phyloP scores from a whole-genome alignment of 1,284 basidiomycete species.

The Spongispora temasekensis region DNA sequence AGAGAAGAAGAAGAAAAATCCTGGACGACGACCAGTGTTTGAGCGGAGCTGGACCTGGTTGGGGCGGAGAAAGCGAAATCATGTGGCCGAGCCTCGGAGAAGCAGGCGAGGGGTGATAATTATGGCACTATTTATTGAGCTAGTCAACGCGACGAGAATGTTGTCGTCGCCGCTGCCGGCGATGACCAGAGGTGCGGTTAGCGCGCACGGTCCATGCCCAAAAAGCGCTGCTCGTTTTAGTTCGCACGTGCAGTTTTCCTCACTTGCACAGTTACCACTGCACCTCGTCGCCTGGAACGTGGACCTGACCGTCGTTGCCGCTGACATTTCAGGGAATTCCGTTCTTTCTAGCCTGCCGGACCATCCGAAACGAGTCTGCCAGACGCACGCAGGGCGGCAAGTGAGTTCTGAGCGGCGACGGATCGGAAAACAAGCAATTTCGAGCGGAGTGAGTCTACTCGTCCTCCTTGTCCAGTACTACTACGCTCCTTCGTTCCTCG shows the following conservation, averaged over 20 bases:
- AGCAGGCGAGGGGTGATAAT: slow-evolving; percentile 25
- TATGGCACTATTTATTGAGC: slow-evolving; percentile 28
- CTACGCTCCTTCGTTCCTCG: slow-evolving; percentile 1
- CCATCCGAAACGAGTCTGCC: slow-evolving; percentile 12
- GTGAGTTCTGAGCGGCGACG: slow-evolving; percentile 38
- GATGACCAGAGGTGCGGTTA: slow-evolving; percentile 13
- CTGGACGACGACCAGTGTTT: slow-evolving; percentile 17
- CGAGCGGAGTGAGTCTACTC: slow-evolving; percentile 37
- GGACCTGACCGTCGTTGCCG: slow-evolving; percentile 8
- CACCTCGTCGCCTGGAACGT: slow-evolving; percentile 11
- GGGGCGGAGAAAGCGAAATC: slow-evolving; percentile 34
- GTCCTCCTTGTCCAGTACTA: not conserved
- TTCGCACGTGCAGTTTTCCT: slow-evolving; percentile 36
- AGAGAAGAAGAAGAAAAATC: no score
- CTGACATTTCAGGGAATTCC: slow-evolving; percentile 13
- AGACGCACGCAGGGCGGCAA: slow-evolving; percentile 15
- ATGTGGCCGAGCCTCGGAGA: slow-evolving; percentile 26
- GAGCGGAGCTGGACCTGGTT: slow-evolving; percentile 38
- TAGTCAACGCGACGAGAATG: slow-evolving; percentile 1
- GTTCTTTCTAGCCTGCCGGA: slow-evolving; percentile 7
- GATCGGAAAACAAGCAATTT: slow-evolving; percentile 39
- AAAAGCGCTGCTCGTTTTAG: slow-evolving; percentile 32
- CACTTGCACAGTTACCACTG: slow-evolving; percentile 31
- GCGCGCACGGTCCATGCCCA: slow-evolving; percentile 30
- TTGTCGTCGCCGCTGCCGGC: slow-evolving; percentile 23